A percentile compares a stretch with the other conserved stretches of the same genome.
Evolutionary conservation across 768 basidiomycete genomes (phyloP).

Genomic region (Lentinula boryana): DNA sequence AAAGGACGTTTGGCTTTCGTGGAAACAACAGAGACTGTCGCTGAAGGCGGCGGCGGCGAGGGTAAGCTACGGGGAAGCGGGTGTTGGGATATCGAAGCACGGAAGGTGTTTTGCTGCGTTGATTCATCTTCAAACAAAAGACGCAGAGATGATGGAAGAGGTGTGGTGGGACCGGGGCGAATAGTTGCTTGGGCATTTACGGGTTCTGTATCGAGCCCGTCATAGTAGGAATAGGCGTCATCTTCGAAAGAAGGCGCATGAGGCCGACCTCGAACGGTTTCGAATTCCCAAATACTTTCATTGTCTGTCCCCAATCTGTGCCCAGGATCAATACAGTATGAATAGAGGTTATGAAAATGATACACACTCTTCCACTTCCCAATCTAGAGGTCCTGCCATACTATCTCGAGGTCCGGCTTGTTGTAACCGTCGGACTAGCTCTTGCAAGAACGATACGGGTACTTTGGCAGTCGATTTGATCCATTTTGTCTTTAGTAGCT

Average conservation of each 20-base stretch:
- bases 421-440: slow-evolving; percentile 76
- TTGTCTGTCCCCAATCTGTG: slow-evolving; percentile 20
- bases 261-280: slow-evolving; percentile 51
- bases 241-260: slow-evolving; percentile 20
- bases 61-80: slow-evolving; percentile 18
- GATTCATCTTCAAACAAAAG: slow-evolving; percentile 65
- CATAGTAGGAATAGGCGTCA: slow-evolving; percentile 9
- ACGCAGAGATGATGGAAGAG: slow-evolving; percentile 73
- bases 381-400: slow-evolving; percentile 63
- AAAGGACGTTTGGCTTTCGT: slow-evolving; percentile 27
- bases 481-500: slow-evolving; percentile 84
- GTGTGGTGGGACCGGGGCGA: slow-evolving; percentile 39
- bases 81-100: slow-evolving; percentile 29
- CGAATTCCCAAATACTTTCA: slow-evolving; percentile 67
- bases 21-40: slow-evolving; percentile 28
- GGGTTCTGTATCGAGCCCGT: slow-evolving; percentile 16
- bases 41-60: slow-evolving; percentile 16
- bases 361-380: slow-evolving; percentile 61
- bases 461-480: slow-evolving; percentile 72
- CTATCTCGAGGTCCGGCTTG: slow-evolving; percentile 73
- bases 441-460: slow-evolving; percentile 64
- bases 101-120: slow-evolving; percentile 33
- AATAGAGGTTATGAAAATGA: neutral
- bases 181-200: slow-evolving; percentile 36
- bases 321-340: neutral